Conservation (phyloP, 2,329 filamentous ascomycete species). For the Aquanectria penicillioides region DNA sequence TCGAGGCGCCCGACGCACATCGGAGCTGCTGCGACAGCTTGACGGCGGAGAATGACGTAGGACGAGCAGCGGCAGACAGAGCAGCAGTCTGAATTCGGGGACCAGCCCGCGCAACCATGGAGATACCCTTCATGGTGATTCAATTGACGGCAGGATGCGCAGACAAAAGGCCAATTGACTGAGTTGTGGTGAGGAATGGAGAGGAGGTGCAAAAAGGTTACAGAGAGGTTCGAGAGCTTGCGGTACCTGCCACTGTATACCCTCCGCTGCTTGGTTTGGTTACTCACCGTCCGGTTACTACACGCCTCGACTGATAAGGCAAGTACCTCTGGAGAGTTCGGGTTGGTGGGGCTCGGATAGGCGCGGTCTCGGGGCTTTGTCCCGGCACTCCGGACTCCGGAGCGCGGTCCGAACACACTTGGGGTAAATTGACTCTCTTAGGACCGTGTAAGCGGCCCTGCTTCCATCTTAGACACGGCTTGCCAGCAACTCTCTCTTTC, state of each 20-base stretch:
- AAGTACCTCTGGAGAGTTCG: slow-evolving; percentile 14
- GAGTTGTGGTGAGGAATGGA: slow-evolving; percentile 12
- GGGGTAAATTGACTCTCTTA: no score
- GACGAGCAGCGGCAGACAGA: slow-evolving; percentile 34
- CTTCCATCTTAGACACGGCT: no score
- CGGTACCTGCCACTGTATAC: no score
- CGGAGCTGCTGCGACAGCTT: slow-evolving; percentile 37
- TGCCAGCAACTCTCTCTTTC: neutral
- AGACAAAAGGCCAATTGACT: slow-evolving; percentile 31
- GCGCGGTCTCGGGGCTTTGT: slow-evolving; percentile 30
- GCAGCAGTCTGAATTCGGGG: slow-evolving; percentile 41
- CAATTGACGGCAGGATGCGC: slow-evolving; percentile 33
- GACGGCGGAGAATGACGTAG: slow-evolving; percentile 32
- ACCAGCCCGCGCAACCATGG: slow-evolving; percentile 44
- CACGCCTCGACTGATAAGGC: slow-evolving; percentile 18
- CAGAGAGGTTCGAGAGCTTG: slow-evolving; percentile 16
- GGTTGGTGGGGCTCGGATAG: slow-evolving; percentile 29
- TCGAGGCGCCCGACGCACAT: slow-evolving; percentile 42
- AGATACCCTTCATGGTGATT: slow-evolving; percentile 45
- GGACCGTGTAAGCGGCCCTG: no score
- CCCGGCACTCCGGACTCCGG: slow-evolving; percentile 33
- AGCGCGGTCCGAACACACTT: slow-evolving; percentile 38
- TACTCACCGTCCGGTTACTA: slow-evolving; percentile 22
- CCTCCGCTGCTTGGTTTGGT: no score
- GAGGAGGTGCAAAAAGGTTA: slow-evolving; percentile 18